Conservation (phyloP, 2,329 filamentous ascomycete species). For the Graphilbum fragrans region DNA sequence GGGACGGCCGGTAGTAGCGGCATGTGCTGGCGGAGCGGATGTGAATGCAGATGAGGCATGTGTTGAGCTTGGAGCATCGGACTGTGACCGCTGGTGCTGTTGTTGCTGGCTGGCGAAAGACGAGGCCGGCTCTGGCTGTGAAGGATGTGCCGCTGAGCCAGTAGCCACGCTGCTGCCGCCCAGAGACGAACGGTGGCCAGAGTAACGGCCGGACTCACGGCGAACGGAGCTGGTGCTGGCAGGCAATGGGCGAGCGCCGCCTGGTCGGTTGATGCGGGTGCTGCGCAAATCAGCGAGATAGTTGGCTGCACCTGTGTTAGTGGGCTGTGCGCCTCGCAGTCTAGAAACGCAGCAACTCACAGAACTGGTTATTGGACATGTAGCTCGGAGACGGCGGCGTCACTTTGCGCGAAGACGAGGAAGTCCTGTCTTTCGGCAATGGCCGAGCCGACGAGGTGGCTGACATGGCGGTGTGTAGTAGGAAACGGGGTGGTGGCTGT, state of each 20-base stretch:
- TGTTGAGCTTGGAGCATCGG: background rate
- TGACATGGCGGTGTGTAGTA: background rate
- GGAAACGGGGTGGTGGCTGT: no score
- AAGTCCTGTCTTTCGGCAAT: slow-evolving; percentile 20
- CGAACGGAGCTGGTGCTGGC: slow-evolving; percentile 17
- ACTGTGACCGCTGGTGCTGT: background rate
- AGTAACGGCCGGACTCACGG: slow-evolving; percentile 7
- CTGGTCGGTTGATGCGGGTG: slow-evolving; percentile 54
- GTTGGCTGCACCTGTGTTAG: slow-evolving; percentile 34
- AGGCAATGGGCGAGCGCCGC: slow-evolving; percentile 55
- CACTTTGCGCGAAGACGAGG: slow-evolving; percentile 33
- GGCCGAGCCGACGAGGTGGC: slow-evolving; percentile 19
- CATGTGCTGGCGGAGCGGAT: slow-evolving; percentile 11
- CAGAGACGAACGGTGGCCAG: background rate
- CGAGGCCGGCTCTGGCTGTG: background rate
- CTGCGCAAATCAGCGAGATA: slow-evolving; percentile 62
- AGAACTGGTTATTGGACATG: slow-evolving; percentile 57
- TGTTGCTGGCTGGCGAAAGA: background rate
- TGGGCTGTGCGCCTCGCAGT: background rate
- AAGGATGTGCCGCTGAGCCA: no score
- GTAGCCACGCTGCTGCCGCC: background rate
- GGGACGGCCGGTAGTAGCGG: slow-evolving; percentile 5
- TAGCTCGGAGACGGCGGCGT: slow-evolving; percentile 50
- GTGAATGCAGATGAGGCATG: background rate
- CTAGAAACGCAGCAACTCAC: slow-evolving; percentile 24